Conservation (phyloP, 148 eudicot genomes). For the Rhododendron griersonianum region DNA sequence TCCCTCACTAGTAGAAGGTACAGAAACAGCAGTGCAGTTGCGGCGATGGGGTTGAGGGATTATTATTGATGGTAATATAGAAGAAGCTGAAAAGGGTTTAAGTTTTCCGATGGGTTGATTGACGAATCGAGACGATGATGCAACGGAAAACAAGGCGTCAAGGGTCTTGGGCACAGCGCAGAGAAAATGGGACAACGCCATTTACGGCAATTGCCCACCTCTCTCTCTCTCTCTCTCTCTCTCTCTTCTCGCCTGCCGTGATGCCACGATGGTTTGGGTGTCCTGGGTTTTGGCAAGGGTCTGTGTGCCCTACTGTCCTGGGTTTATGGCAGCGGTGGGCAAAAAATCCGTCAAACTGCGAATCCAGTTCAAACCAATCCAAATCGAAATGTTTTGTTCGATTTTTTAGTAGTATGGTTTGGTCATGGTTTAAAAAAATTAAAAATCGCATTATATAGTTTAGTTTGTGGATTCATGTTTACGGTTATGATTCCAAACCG, state of each 20-base stretch:
- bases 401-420: too few species aligned
- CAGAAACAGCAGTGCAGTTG: conserved; percentile 6
- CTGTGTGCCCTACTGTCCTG: too few species aligned
- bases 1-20: conserved; percentile 1
- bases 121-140: conserved; percentile 10
- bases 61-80: not conserved
- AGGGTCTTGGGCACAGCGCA: conserved; percentile 14
- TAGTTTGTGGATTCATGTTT: too few species aligned
- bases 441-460: too few species aligned
- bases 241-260: not conserved
- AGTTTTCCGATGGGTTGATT: not conserved
- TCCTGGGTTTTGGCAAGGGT: not conserved
- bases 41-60: not conserved
- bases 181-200: conserved; percentile 5
- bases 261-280: not conserved
- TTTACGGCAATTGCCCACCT: not conserved
- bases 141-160: conserved; percentile 3
- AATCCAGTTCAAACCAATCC: too few species aligned
- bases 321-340: too few species aligned
- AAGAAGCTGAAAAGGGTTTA: not conserved
- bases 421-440: too few species aligned
- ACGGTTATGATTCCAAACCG: too few species aligned
- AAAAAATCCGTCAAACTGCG: too few species aligned
- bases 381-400: too few species aligned
- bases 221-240: too few species aligned